Percentiles rank a stretch among this genome's conserved stretches.
Conservation (phyloP, 495 filamentous ascomycete species). For the Extremus antarcticus region DNA sequence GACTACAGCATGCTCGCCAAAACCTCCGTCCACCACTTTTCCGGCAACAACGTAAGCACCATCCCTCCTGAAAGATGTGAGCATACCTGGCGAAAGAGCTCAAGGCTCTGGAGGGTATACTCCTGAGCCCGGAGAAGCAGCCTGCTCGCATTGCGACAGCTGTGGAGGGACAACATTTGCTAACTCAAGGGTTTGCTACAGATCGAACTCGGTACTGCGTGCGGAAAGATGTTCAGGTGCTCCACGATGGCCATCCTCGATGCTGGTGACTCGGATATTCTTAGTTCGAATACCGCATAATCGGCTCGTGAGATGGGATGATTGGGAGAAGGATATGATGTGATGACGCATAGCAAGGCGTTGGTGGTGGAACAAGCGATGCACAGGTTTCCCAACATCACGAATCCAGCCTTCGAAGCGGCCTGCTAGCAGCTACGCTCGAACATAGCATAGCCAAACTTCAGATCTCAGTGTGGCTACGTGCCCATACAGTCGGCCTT, state of each 20-base stretch:
- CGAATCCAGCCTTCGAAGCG: too few relatives aligned
- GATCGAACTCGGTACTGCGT: conserved; percentile 94
- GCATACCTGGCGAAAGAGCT: conserved; percentile 23
- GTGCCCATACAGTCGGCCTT: too few relatives aligned
- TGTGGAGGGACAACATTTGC: conserved; percentile 70
- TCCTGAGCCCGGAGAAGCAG: conserved; percentile 67
- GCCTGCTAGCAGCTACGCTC: too few relatives aligned
- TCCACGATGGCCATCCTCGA: conserved; percentile 91
- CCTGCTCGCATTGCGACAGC: conserved; percentile 36
- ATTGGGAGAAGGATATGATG: not conserved
- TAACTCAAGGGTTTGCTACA: conserved; percentile 35
- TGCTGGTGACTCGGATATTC: conserved; percentile 96
- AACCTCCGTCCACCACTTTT: conserved; percentile 90
- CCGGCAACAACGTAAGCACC: conserved; percentile 89
- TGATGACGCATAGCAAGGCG: conserved; percentile 2
- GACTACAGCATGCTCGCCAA: conserved; percentile 86
- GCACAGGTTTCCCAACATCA: too few relatives aligned
- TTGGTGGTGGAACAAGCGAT: not conserved
- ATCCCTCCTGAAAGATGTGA: conserved; percentile 5
- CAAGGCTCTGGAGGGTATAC: conserved; percentile 26
- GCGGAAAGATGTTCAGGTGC: conserved; percentile 83
- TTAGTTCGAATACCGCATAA: conserved; percentile 57
- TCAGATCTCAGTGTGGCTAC: too few relatives aligned
- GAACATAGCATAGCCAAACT: too few relatives aligned
- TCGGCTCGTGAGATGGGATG: not conserved